phyloP scores from a whole-genome alignment of 2,329 filamentous ascomycete genomes.

The Domatiomyces globalis region DNA sequence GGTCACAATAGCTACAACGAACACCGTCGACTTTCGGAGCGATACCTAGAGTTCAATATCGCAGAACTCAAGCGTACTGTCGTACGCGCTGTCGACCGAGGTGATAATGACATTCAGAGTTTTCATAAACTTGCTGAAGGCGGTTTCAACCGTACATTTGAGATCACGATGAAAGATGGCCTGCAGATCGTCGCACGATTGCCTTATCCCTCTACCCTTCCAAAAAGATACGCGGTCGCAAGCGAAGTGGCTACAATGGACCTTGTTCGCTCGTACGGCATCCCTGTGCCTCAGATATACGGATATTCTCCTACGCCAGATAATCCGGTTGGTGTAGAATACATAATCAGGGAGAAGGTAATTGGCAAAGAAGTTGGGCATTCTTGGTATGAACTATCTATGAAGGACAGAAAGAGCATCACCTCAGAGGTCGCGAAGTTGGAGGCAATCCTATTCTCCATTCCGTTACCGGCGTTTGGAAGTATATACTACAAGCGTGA shows the following conservation, averaged over 20 bases:
- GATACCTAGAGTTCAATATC: slow-evolving; percentile 11
- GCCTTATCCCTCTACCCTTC: slow-evolving; percentile 23
- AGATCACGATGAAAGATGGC: slow-evolving; percentile 20
- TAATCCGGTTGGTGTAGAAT: slow-evolving; percentile 27
- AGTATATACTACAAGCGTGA: neutral
- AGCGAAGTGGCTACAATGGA: slow-evolving; percentile 27
- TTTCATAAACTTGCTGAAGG: slow-evolving; percentile 25
- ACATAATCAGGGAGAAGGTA: slow-evolving; percentile 28
- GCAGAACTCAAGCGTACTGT: slow-evolving; percentile 11
- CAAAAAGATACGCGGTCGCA: slow-evolving; percentile 21
- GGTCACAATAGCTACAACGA: neutral
- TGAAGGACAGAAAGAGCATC: neutral
- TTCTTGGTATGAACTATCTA: slow-evolving; percentile 20
- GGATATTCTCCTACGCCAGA: slow-evolving; percentile 22
- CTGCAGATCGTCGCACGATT: slow-evolving; percentile 21
- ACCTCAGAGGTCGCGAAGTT: neutral
- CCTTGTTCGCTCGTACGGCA: slow-evolving; percentile 19
- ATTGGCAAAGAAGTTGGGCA: slow-evolving; percentile 22
- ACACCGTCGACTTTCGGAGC: neutral
- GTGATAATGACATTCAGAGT: slow-evolving; percentile 8
- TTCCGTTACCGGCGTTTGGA: neutral
- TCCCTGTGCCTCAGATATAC: slow-evolving; percentile 26
- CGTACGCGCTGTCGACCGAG: slow-evolving; percentile 6
- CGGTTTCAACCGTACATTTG: slow-evolving; percentile 25
- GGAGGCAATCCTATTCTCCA: neutral